Percentiles rank a stretch among this genome's conserved stretches.
Evolutionary conservation across 2,329 filamentous ascomycete genomes (phyloP).

Genomic region (Thelonectria rubi): DNA sequence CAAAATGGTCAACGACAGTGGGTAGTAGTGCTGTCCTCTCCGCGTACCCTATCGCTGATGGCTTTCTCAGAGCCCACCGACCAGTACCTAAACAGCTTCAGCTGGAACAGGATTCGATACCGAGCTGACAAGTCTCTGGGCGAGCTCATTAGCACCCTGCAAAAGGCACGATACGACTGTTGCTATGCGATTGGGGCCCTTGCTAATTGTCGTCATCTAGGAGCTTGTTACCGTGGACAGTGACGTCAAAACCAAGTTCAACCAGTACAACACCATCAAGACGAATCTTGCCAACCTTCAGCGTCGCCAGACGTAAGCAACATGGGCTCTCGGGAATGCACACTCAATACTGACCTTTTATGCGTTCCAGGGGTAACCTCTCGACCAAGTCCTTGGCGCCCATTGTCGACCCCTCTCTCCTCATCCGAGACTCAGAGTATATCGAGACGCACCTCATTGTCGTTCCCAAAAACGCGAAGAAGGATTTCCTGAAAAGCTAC

Average conservation of each 20-base stretch:
- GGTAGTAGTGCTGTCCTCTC: conserved; percentile 45
- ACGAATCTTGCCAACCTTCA: conserved; percentile 82
- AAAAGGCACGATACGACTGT: conserved; percentile 69
- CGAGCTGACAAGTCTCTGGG: conserved; percentile 88
- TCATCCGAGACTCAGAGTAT: conserved; percentile 93
- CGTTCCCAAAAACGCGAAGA: conserved; percentile 80
- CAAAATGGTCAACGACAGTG: conserved; percentile 95
- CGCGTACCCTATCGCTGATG: conserved; percentile 36
- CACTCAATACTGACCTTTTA: conserved; percentile 16
- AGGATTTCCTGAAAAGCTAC: conserved; percentile 90
- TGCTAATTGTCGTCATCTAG: conserved; percentile 52
- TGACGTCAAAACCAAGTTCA: conserved; percentile 93
- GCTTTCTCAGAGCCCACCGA: conserved; percentile 83
- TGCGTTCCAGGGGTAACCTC: conserved; percentile 77
- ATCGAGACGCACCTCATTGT: conserved; percentile 95
- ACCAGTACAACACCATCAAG: conserved; percentile 92
- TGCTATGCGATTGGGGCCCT: neutral
- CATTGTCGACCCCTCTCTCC: conserved; percentile 80
- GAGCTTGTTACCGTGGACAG: conserved; percentile 93
- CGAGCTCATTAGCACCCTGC: conserved; percentile 86
- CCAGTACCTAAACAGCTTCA: conserved; percentile 87
- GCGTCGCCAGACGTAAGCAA: conserved; percentile 82
- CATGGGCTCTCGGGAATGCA: neutral
- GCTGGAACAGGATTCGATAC: conserved; percentile 98
- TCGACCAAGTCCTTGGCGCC: conserved; percentile 93